Evolutionary conservation across 768 basidiomycete species (phyloP).

Genomic region (Russula abietina): DNA sequence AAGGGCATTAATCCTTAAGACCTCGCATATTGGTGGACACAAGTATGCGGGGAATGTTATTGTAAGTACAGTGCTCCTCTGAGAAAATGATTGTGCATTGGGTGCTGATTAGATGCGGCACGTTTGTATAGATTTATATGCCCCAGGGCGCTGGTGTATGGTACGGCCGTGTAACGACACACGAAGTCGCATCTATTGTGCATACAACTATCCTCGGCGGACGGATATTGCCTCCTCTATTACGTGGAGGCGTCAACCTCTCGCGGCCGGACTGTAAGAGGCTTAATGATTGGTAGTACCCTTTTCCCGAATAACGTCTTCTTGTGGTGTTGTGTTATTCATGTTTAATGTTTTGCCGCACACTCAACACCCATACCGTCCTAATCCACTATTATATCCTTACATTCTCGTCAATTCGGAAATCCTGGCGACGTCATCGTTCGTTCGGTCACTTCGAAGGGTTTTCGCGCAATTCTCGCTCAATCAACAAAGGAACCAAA

Average conservation of each 20-base stretch:
- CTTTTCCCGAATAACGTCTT: background rate
- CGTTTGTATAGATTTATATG: constrained; percentile 63
- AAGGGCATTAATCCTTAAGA: constrained; percentile 75
- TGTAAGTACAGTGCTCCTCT: constrained; percentile 42
- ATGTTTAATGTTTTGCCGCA: background rate
- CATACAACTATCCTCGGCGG: constrained; percentile 83
- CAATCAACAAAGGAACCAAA: no score
- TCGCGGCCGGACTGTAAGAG: constrained; percentile 58
- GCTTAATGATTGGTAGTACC: constrained; percentile 63
- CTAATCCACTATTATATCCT: no score
- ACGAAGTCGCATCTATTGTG: constrained; percentile 82
- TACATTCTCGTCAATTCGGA: no score
- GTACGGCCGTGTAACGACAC: constrained; percentile 91
- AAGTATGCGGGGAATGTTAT: constrained; percentile 88
- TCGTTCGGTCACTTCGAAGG: no score
- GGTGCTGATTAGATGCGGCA: background rate
- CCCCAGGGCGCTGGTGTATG: constrained; percentile 83
- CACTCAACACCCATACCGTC: background rate
- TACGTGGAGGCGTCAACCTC: constrained; percentile 84
- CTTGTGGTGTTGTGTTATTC: background rate
- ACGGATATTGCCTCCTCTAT: constrained; percentile 72
- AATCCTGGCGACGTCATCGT: no score
- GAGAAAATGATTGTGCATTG: background rate
- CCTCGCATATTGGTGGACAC: constrained; percentile 92
- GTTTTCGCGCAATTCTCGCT: no score